A percentile compares a stretch with the other conserved stretches of the same genome.
phyloP scores from a whole-genome alignment of 2,329 filamentous ascomycete species.

The Monilinia laxa region DNA sequence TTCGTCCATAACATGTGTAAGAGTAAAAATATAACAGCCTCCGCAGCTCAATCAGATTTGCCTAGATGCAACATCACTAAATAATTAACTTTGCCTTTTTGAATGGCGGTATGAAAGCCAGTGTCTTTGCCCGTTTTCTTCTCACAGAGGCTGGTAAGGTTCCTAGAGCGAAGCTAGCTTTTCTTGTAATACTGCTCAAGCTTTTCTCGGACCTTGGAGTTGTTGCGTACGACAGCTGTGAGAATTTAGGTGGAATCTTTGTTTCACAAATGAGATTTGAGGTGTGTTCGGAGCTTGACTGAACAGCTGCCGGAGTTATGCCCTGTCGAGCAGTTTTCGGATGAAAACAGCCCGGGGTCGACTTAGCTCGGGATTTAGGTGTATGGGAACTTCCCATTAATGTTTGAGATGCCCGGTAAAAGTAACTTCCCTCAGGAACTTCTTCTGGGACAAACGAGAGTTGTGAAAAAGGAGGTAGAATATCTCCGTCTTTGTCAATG shows the following conservation, averaged over 20 bases:
- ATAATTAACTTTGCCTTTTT: slow-evolving; percentile 2
- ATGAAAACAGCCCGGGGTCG: slow-evolving; percentile 14
- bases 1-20: neutral
- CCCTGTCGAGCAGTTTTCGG: too few relatives aligned
- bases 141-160: slow-evolving; percentile 16
- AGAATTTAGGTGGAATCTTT: neutral
- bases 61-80: neutral
- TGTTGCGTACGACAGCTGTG: slow-evolving; percentile 6
- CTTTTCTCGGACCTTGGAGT: slow-evolving; percentile 9
- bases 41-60: neutral
- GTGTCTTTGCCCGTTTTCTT: slow-evolving; percentile 15
- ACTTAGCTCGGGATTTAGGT: slow-evolving; percentile 14
- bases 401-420: slow-evolving; percentile 23
- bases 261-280: neutral
- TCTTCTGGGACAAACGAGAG: slow-evolving; percentile 17
- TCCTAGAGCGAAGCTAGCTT: slow-evolving; percentile 16
- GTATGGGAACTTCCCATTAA: neutral
- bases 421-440: slow-evolving; percentile 16
- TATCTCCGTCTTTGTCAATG: neutral
- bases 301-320: neutral
- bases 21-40: neutral
- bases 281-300: neutral
- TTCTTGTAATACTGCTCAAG: slow-evolving; percentile 18
- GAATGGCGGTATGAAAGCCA: slow-evolving; percentile 22
- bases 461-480: slow-evolving; percentile 16